Percentiles rank a stretch among this genome's conserved stretches.
Evolutionary conservation across 768 basidiomycete genomes (phyloP).

Genomic region (Tulasnella sp.): DNA sequence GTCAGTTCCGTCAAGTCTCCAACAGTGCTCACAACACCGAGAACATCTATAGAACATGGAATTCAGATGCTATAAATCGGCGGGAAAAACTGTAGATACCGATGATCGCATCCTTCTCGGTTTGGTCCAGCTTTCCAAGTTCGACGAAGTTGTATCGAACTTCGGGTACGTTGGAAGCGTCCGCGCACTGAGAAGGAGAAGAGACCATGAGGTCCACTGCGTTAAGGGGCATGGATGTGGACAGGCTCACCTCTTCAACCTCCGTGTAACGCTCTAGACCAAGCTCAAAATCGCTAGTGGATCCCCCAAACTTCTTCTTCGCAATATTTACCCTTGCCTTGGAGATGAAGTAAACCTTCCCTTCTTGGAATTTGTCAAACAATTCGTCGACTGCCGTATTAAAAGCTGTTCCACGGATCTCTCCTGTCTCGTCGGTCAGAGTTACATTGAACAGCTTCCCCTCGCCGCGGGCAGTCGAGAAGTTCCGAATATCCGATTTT

Average conservation of each 20-base stretch:
- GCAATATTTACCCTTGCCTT: conserved; percentile 88
- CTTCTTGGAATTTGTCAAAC: conserved; percentile 77
- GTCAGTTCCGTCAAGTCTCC: conserved; percentile 56
- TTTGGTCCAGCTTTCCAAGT: conserved; percentile 47
- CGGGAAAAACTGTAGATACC: conserved; percentile 28
- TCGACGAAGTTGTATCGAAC: conserved; percentile 75
- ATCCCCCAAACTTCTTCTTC: conserved; percentile 90
- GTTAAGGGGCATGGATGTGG: not conserved
- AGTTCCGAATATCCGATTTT: conserved; percentile 82
- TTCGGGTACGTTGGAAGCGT: conserved; percentile 60
- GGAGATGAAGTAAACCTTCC: conserved; percentile 85
- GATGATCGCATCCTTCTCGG: conserved; percentile 70
- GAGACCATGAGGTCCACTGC: not conserved
- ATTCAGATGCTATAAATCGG: not conserved
- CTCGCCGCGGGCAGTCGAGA: conserved; percentile 81
- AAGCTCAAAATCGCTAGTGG: conserved; percentile 89
- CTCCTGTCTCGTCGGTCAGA: conserved; percentile 89
- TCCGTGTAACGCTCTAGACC: conserved; percentile 73
- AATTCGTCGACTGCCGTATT: conserved; percentile 74
- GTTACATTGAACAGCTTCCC: conserved; percentile 91
- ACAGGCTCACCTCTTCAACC: conserved; percentile 60
- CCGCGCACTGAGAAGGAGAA: conserved; percentile 50
- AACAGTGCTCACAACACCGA: conserved; percentile 75
- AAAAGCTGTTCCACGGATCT: conserved; percentile 86
- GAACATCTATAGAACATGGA: conserved; percentile 48